These are phyloP conservation scores for Daedaleopsis sinensis DNA, from an alignment of 768 basidiomycete genomes.

Conservation along the genomic window DNA sequence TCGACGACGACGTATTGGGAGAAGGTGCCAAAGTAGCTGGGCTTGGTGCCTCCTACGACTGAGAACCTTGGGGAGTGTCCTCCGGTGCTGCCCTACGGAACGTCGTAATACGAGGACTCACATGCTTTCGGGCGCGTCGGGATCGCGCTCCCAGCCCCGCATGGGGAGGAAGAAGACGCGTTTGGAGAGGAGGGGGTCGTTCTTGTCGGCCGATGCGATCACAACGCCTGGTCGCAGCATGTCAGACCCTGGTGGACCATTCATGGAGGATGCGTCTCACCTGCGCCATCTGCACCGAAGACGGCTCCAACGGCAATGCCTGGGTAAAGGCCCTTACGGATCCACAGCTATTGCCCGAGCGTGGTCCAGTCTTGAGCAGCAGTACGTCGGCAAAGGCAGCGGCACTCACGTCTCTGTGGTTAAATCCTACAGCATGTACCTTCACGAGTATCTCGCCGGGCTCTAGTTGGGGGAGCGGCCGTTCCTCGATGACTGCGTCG, in stretches of 20 bases:
- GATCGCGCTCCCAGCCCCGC: constrained; percentile 74
- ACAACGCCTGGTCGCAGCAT: constrained; percentile 53
- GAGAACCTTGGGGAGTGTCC: constrained; percentile 47
- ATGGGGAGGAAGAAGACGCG: constrained; percentile 78
- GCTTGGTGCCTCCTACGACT: constrained; percentile 61
- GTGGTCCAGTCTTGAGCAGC: not conserved
- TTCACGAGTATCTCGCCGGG: constrained; percentile 65
- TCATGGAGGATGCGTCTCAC: constrained; percentile 36
- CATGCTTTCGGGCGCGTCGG: constrained; percentile 67
- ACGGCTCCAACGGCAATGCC: constrained; percentile 58
- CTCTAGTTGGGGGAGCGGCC: constrained; percentile 52
- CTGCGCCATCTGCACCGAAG: constrained; percentile 77
- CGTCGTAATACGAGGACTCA: constrained; percentile 37
- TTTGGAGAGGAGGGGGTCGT: constrained; percentile 59
- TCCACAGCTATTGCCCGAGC: constrained; percentile 60
- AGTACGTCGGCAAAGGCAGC: not conserved
- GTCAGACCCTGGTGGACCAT: too few relatives aligned
- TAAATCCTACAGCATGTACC: constrained; percentile 72
- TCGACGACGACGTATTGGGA: constrained; percentile 76
- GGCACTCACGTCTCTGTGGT: constrained; percentile 67
- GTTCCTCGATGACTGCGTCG: constrained; percentile 56
- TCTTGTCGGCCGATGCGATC: constrained; percentile 52
- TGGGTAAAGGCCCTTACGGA: constrained; percentile 69
- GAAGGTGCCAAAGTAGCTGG: constrained; percentile 69
- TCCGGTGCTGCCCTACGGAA: not conserved